phyloP scores from a whole-genome alignment of 345 rosid genomes.

The Lepidium africanum region DNA sequence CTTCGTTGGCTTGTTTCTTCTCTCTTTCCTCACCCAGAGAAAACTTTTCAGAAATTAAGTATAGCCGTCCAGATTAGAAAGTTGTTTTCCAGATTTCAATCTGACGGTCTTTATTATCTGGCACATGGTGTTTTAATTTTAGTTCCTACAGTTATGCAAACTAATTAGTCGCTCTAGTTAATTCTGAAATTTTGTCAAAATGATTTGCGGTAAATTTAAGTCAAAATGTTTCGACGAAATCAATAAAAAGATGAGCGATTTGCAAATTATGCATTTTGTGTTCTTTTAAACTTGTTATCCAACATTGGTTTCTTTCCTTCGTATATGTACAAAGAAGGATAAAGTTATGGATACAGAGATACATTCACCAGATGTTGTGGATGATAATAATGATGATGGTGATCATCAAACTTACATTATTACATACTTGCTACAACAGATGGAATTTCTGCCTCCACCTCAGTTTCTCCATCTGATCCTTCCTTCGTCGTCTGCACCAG shows the following conservation, averaged over 20 bases:
- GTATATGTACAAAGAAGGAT: constrained; percentile 45
- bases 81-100: background rate
- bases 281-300: background rate
- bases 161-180: background rate
- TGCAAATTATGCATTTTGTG: constrained; percentile 11
- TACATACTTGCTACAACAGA: constrained; percentile 88
- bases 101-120: constrained; percentile 7
- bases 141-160: background rate
- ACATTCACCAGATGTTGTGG: constrained; percentile 14
- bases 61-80: background rate
- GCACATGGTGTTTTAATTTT: background rate
- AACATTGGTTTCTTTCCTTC: constrained; percentile 17
- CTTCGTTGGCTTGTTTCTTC: constrained; percentile 24
- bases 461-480: constrained; percentile 53
- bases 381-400: background rate
- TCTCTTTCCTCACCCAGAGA: background rate
- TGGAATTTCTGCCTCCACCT: constrained; percentile 66
- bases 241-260: background rate
- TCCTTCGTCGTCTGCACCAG: constrained; percentile 44
- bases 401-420: constrained; percentile 21
- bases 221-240: no score
- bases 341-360: constrained; percentile 29
- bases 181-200: no score
- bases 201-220: no score
- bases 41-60: background rate